These are phyloP conservation scores for Epichloe glyceriae DNA, from an alignment of 2,329 filamentous ascomycete genomes.

Conservation along the genomic window DNA sequence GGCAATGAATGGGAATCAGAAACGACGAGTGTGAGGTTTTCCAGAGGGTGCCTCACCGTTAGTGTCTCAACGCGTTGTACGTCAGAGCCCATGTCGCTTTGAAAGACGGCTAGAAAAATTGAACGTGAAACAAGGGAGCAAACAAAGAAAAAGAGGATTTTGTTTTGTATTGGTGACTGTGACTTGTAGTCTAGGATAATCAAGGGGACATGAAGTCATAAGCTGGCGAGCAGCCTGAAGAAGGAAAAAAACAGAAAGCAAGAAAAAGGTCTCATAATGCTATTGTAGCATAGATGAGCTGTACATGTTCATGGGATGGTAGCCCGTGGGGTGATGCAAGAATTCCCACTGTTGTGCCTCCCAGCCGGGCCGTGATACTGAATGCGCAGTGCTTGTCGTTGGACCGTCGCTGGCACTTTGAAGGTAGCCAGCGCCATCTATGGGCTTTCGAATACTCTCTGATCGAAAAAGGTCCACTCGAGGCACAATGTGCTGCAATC, in stretches of 20 bases:
- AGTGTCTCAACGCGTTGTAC: neutral
- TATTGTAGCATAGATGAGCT: neutral
- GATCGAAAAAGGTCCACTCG: conserved; percentile 2
- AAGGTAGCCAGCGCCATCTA: conserved; percentile 1
- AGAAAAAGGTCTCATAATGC: neutral
- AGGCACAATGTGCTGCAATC: conserved; percentile 1
- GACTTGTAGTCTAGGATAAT: neutral
- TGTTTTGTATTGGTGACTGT: too few species aligned
- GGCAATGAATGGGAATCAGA: neutral
- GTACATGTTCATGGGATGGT: conserved; percentile 3
- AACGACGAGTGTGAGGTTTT: neutral
- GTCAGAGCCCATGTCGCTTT: neutral
- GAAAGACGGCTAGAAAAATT: neutral
- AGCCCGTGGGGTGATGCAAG: neutral
- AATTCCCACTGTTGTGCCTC: conserved; percentile 4
- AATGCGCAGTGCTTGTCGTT: neutral
- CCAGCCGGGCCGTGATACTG: neutral
- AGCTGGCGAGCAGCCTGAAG: neutral
- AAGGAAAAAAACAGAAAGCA: neutral
- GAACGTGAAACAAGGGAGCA: too few species aligned
- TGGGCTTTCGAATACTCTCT: conserved; percentile 3
- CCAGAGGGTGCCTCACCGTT: neutral
- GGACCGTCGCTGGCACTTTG: neutral
- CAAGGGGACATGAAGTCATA: neutral
- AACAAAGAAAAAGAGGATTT: too few species aligned